phyloP scores from a whole-genome alignment of 1,284 basidiomycete species.

The Hypsizygus ulmarius region DNA sequence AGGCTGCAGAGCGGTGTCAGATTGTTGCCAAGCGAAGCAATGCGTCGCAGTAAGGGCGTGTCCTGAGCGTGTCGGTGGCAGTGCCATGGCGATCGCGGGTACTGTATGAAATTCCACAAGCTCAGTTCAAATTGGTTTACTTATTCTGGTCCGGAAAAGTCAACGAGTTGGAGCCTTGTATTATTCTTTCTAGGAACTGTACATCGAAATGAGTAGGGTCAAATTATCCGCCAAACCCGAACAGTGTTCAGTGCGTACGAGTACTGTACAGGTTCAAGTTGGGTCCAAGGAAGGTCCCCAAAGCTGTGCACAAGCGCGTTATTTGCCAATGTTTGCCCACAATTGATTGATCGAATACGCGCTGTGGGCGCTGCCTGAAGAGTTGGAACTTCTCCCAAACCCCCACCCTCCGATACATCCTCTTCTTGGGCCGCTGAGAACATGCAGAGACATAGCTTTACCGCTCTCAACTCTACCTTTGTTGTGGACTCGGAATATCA shows the following conservation, averaged over 20 bases:
- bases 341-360: conserved; percentile 14
- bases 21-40: neutral
- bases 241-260: too few species aligned
- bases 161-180: too few species aligned
- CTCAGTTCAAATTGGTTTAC: too few species aligned
- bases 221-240: too few species aligned
- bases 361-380: conserved; percentile 1
- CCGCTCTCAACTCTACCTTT: conserved; percentile 78
- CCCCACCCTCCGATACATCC: conserved; percentile 9
- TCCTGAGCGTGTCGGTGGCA: neutral
- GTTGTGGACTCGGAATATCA: conserved; percentile 90
- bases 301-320: conserved; percentile 13
- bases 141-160: too few species aligned
- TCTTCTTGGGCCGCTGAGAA: neutral
- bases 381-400: conserved; percentile 11
- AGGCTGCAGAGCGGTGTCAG: neutral
- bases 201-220: neutral
- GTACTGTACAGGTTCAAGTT: too few species aligned
- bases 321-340: conserved; percentile 16
- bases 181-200: too few species aligned
- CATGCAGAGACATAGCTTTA: conserved; percentile 65
- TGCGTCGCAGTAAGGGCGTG: too few species aligned
- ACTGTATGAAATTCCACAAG: too few species aligned
- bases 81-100: neutral
- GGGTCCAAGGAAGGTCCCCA: neutral